phyloP scores from a whole-genome alignment of 371 early-diverging fungal species.

The Dichotomocladium elegans region DNA sequence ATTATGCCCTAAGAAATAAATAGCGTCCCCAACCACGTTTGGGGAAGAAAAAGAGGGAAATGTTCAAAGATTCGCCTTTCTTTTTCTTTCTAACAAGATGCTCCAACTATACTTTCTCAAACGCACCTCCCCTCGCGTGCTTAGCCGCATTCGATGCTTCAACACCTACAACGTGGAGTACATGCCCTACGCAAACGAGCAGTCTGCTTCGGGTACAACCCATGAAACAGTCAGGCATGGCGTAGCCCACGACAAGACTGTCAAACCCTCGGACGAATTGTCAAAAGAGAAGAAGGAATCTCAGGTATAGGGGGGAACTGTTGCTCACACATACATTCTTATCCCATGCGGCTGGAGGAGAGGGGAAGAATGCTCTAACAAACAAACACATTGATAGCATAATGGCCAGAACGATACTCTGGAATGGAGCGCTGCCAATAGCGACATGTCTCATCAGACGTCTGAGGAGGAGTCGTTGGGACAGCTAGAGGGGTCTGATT shows the following conservation, averaged over 20 bases:
- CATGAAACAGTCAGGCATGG: constrained; percentile 9
- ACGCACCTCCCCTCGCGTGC: no score
- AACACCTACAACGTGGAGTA: constrained; percentile 12
- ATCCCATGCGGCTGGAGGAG: no score
- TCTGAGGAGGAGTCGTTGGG: constrained; percentile 1
- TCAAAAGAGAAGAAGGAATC: constrained; percentile 3
- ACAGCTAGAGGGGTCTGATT: neutral
- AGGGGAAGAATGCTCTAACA: no score
- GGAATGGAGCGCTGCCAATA: constrained; percentile 19
- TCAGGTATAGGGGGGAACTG: neutral
- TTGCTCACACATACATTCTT: neutral
- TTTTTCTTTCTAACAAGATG: no score
- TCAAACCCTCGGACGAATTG: constrained; percentile 12
- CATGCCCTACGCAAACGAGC: constrained; percentile 20
- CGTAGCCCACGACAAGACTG: constrained; percentile 3
- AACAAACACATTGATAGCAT: neutral
- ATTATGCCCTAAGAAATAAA: no score
- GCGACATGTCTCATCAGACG: constrained; percentile 10
- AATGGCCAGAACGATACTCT: constrained; percentile 1
- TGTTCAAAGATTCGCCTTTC: no score
- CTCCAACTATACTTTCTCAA: no score
- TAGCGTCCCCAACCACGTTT: no score
- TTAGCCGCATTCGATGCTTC: no score
- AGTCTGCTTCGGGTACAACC: constrained; percentile 18
- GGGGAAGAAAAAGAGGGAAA: no score